Conservation (phyloP, 441 rosid genomes). For the Gossypium gossypioides region DNA sequence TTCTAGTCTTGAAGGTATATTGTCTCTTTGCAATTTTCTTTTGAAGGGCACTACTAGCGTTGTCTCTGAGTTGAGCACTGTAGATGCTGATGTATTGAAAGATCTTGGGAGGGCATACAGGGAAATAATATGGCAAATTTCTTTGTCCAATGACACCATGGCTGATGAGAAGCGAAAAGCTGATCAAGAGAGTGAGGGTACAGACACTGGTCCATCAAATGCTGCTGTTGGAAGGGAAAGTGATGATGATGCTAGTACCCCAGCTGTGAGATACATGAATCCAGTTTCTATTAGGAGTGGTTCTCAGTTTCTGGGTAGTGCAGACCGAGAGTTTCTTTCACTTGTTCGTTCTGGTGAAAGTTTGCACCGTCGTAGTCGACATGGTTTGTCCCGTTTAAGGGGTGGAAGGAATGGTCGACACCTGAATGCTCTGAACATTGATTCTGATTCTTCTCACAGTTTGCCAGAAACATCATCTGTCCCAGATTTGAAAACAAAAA, state of each 20-base stretch:
- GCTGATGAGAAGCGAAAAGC: conserved; percentile 52
- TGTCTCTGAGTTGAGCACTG: conserved; percentile 73
- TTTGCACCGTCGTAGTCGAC: conserved; percentile 73
- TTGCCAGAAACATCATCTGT: conserved; percentile 49
- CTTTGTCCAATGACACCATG: conserved; percentile 62
- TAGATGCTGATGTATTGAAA: conserved; percentile 87
- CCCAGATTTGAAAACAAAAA: conserved; percentile 65
- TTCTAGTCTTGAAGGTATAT: conserved; percentile 67
- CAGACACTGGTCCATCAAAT: conserved; percentile 52
- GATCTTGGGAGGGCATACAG: conserved; percentile 68
- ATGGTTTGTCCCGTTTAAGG: conserved; percentile 74
- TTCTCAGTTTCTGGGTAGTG: conserved; percentile 71
- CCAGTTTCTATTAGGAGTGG: conserved; percentile 65
- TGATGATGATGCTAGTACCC: conserved; percentile 65
- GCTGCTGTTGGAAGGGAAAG: conserved; percentile 71
- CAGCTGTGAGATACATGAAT: conserved; percentile 67
- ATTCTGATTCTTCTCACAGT: conserved; percentile 51
- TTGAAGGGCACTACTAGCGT: conserved; percentile 70
- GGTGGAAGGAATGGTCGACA: conserved; percentile 88
- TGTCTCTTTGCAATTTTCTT: conserved; percentile 70
- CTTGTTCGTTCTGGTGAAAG: conserved; percentile 74
- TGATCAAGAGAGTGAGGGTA: conserved; percentile 50
- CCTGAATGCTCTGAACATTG: conserved; percentile 65
- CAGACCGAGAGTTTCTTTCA: conserved; percentile 72
- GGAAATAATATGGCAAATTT: conserved; percentile 81